Evolutionary conservation across 352 stramenopile genomes (phyloP).

Genomic region (Globisporangium spinosum): DNA sequence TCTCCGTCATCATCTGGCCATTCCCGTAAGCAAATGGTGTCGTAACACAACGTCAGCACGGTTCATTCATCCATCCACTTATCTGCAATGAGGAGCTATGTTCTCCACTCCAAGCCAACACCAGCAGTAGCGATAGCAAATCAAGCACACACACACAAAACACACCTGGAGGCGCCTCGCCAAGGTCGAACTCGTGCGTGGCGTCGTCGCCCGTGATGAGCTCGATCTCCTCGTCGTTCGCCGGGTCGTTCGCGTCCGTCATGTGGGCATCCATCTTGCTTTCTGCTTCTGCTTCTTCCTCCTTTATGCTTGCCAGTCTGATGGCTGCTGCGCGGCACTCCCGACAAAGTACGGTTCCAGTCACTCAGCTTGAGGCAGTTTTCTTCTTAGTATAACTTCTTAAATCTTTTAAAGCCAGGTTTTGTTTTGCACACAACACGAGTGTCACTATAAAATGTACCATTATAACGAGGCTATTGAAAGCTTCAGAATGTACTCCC

Average conservation of each 20-base stretch:
- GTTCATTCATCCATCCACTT: neutral
- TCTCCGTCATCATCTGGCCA: constrained; percentile 60
- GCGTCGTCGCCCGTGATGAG: constrained; percentile 81
- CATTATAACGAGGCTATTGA: neutral
- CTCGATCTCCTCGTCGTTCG: constrained; percentile 70
- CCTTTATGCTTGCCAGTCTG: constrained; percentile 21
- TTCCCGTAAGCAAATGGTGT: neutral
- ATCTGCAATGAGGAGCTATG: neutral
- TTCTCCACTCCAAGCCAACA: neutral
- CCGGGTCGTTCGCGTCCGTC: constrained; percentile 28
- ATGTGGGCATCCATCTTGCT: constrained; percentile 29
- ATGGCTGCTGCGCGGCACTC: constrained; percentile 5
- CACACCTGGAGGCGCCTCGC: constrained; percentile 69
- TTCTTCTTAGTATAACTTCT: neutral
- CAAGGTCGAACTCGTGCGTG: constrained; percentile 80
- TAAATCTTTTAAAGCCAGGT: neutral
- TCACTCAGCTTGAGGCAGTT: neutral
- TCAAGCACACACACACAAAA: constrained; percentile 21
- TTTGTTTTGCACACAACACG: neutral
- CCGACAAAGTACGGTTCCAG: constrained; percentile 16
- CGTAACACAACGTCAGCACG: neutral
- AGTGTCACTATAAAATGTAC: neutral
- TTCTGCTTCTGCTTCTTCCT: constrained; percentile 37
- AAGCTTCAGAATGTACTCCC: neutral
- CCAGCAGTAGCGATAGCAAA: neutral